These are phyloP conservation scores for Primulina huaijiensis DNA, from an alignment of 257 asterid genomes.

Conservation along the genomic window DNA sequence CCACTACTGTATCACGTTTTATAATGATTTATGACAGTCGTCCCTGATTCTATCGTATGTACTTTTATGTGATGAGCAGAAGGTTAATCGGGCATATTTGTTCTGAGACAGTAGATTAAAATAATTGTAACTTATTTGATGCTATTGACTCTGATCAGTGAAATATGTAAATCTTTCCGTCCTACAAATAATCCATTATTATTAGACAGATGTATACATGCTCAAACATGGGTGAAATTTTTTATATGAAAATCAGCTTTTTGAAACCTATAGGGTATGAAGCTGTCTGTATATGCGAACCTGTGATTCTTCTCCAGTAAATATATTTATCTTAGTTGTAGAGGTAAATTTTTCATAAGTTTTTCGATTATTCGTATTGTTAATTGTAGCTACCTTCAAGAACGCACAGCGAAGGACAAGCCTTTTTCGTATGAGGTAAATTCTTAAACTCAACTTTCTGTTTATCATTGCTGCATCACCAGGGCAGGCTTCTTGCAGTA, in stretches of 20 bases:
- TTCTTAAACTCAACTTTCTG: background rate
- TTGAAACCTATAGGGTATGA: background rate
- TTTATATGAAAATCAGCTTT: background rate
- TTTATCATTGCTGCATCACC: background rate
- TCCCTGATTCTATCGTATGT: background rate
- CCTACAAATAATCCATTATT: background rate
- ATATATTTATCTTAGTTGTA: background rate
- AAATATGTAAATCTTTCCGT: no score
- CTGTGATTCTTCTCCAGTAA: background rate
- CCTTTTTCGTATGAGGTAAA: constrained; percentile 77
- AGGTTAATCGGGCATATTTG: background rate
- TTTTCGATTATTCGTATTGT: constrained; percentile 17
- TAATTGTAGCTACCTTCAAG: constrained; percentile 81
- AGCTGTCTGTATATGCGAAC: background rate
- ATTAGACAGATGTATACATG: background rate
- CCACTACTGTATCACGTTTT: background rate
- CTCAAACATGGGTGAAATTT: background rate
- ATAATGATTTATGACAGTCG: background rate
- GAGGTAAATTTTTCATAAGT: constrained; percentile 16
- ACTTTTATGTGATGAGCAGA: background rate
- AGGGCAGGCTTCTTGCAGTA: background rate
- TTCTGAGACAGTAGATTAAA: no score
- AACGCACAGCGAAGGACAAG: constrained; percentile 67
- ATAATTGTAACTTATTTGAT: no score
- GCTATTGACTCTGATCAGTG: background rate